phyloP scores from a whole-genome alignment of 495 filamentous ascomycete species.

The Lasiosphaeria miniovina region DNA sequence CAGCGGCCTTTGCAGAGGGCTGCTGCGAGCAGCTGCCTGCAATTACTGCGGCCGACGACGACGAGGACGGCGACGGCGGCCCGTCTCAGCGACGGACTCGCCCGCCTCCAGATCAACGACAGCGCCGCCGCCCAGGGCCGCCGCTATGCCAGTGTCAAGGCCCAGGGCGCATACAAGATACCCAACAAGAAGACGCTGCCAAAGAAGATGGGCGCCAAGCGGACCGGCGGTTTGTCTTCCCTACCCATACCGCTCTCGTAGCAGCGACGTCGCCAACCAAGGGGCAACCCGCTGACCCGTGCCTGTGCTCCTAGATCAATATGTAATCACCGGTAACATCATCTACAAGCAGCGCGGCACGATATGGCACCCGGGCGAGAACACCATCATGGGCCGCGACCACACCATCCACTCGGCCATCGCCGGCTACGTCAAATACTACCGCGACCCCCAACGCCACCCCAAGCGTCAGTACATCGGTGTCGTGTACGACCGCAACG shows the following conservation, averaged over 20 bases:
- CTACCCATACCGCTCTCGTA: neutral
- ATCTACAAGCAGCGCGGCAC: constrained; percentile 96
- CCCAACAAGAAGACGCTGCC: constrained; percentile 80
- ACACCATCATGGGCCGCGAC: constrained; percentile 90
- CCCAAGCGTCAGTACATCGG: constrained; percentile 89
- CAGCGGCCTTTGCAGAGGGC: constrained; percentile 49
- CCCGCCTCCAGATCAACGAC: constrained; percentile 22
- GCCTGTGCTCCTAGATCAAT: constrained; percentile 59
- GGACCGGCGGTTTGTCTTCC: constrained; percentile 63
- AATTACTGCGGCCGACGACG: constrained; percentile 22
- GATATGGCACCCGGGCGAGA: constrained; percentile 90
- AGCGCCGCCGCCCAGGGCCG: constrained; percentile 43
- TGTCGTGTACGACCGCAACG: constrained; percentile 73
- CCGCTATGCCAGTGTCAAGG: constrained; percentile 78
- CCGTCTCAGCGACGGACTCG: constrained; percentile 24
- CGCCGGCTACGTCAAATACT: constrained; percentile 92
- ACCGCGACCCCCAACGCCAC: constrained; percentile 76
- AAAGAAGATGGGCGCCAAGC: constrained; percentile 94
- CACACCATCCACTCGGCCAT: constrained; percentile 90
- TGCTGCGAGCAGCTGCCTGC: constrained; percentile 36
- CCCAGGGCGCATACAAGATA: constrained; percentile 82
- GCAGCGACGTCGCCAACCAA: neutral
- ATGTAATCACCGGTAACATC: constrained; percentile 92
- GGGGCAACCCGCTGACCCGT: constrained; percentile 4
- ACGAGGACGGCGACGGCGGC: constrained; percentile 16